Percentiles rank a stretch among this genome's conserved stretches.
Evolutionary conservation across 2,329 filamentous ascomycete species (phyloP).

Genomic region (Cladosporium austrohemisphaericum): DNA sequence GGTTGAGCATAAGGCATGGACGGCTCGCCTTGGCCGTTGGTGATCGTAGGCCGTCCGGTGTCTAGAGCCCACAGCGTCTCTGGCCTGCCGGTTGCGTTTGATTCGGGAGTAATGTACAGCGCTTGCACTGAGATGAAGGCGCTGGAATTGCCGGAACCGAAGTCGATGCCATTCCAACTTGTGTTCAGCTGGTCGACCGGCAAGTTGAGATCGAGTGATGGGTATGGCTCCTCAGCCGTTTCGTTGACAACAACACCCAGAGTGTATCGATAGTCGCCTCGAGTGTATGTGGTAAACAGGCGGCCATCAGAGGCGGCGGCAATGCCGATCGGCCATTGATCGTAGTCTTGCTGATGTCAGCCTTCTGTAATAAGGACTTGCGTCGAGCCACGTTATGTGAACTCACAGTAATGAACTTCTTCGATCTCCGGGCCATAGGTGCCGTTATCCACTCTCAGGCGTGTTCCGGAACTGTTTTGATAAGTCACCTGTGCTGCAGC

Average conservation of each 20-base stretch:
- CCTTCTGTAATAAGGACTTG: not conserved
- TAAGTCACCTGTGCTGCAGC: constrained; percentile 19
- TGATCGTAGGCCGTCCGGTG: constrained; percentile 43
- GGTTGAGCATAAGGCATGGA: constrained; percentile 44
- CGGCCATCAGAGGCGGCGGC: constrained; percentile 42
- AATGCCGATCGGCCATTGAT: constrained; percentile 46
- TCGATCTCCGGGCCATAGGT: constrained; percentile 47
- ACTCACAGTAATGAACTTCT: constrained; percentile 45
- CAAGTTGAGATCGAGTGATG: constrained; percentile 38
- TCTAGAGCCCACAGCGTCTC: constrained; percentile 48
- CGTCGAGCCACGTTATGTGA: not conserved
- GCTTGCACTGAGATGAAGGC: constrained; percentile 45
- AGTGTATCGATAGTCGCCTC: constrained; percentile 46
- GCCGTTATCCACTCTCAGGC: constrained; percentile 45
- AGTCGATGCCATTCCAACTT: constrained; percentile 39
- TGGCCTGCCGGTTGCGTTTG: constrained; percentile 25
- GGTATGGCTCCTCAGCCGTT: constrained; percentile 47
- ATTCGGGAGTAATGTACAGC: constrained; percentile 42
- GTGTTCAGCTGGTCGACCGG: constrained; percentile 37
- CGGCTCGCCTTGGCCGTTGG: constrained; percentile 34
- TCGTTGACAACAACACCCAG: constrained; percentile 47
- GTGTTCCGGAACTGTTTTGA: constrained; percentile 30
- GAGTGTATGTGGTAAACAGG: constrained; percentile 46
- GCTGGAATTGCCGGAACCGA: constrained; percentile 43
- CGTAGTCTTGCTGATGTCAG: constrained; percentile 30